Conservation (phyloP, 139 green algal genomes). For the Ettlia oleoabundans region DNA sequence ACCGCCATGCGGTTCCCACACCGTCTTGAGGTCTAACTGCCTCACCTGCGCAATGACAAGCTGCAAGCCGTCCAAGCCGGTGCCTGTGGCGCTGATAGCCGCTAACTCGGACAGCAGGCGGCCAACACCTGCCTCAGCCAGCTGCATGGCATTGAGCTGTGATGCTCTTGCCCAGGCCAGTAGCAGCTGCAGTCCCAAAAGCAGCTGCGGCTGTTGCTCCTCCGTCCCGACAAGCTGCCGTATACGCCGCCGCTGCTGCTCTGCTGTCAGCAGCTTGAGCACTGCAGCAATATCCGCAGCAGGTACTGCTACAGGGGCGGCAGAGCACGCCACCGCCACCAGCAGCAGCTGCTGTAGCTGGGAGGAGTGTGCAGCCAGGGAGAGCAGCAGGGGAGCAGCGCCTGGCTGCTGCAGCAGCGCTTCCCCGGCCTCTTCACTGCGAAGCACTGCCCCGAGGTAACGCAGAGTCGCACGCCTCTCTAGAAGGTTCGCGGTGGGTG, state of each 20-base stretch:
- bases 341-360: constrained; percentile 12
- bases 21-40: no score
- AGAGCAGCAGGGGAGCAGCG: constrained; percentile 5
- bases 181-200: constrained; percentile 41
- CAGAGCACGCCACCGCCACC: not conserved
- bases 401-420: constrained; percentile 27
- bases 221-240: not conserved
- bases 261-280: not conserved
- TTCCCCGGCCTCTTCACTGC: constrained; percentile 2
- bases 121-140: constrained; percentile 51
- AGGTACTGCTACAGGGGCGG: not conserved
- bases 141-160: constrained; percentile 51
- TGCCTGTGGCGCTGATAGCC: not conserved
- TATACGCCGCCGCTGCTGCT: not conserved
- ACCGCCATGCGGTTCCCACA: no score
- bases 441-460: constrained; percentile 6
- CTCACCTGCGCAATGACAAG: constrained; percentile 7
- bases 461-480: not conserved
- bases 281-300: not conserved
- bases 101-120: constrained; percentile 36
- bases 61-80: constrained; percentile 9
- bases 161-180: constrained; percentile 49
- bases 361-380: not conserved
- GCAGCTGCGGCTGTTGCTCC: not conserved
- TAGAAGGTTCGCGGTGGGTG: not conserved